Evolutionary conservation across 2,329 filamentous ascomycete species (phyloP).

Genomic region (Aspergillus transmontanensis): DNA sequence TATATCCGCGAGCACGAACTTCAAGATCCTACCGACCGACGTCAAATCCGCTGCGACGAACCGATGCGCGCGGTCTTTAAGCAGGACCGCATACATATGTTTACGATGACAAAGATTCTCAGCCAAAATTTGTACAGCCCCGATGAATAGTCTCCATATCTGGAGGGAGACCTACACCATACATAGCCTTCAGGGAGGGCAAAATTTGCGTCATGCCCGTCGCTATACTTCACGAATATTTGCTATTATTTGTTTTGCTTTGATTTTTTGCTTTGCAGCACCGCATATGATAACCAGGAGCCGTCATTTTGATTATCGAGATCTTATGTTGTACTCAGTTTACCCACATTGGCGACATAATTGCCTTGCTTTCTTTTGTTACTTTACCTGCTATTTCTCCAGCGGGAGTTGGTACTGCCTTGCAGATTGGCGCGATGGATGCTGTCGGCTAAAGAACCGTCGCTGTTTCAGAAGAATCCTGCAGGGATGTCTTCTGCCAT

Average conservation of each 20-base stretch:
- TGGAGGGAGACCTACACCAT: slow-evolving; percentile 21
- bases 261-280: slow-evolving; percentile 17
- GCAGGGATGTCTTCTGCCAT: slow-evolving; percentile 10
- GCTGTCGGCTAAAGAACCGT: slow-evolving; percentile 18
- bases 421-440: slow-evolving; percentile 22
- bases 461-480: slow-evolving; percentile 15
- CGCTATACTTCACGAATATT: slow-evolving; percentile 29
- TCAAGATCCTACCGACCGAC: slow-evolving; percentile 87
- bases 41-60: slow-evolving; percentile 91
- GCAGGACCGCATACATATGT: slow-evolving; percentile 91
- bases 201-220: slow-evolving; percentile 8
- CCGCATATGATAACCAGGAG: slow-evolving; percentile 37
- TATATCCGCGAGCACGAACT: slow-evolving; percentile 88
- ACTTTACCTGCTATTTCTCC: slow-evolving; percentile 26
- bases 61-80: slow-evolving; percentile 92
- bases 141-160: slow-evolving; percentile 60
- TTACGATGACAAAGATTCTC: slow-evolving; percentile 97
- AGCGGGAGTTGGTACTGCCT: slow-evolving; percentile 38
- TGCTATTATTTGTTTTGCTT: not conserved
- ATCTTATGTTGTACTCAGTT: slow-evolving; percentile 10
- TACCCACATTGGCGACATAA: slow-evolving; percentile 20
- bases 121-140: slow-evolving; percentile 85
- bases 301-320: slow-evolving; percentile 20
- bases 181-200: slow-evolving; percentile 8
- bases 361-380: slow-evolving; percentile 18